Evolutionary conservation across 805 yeast genomes (phyloP).

Genomic region (Cyberlindnera galapagoensis): DNA sequence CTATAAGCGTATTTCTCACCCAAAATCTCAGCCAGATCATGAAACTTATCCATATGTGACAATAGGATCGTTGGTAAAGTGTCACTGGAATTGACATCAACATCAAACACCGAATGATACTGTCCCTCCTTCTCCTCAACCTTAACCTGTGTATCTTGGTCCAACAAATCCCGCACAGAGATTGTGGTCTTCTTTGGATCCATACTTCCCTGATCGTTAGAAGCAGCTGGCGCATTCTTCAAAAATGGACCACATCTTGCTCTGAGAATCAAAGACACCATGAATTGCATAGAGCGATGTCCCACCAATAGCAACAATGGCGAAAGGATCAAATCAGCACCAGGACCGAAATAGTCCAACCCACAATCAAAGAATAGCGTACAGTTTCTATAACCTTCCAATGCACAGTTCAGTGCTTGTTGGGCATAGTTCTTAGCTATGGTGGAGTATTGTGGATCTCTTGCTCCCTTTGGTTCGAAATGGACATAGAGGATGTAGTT

Average conservation of each 20-base stretch:
- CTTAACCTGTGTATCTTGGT: constrained; percentile 18
- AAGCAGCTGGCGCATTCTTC: constrained; percentile 13
- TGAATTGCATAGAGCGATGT: constrained; percentile 50
- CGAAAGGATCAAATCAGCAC: constrained; percentile 40
- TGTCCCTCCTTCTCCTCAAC: constrained; percentile 17
- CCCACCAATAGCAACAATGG: constrained; percentile 47
- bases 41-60: constrained; percentile 36
- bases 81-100: constrained; percentile 32
- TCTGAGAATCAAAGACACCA: constrained; percentile 49
- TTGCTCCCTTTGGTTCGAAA: constrained; percentile 35
- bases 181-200: constrained; percentile 21
- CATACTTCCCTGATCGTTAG: constrained; percentile 7
- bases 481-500: constrained; percentile 43
- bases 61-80: constrained; percentile 31
- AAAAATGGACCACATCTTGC: constrained; percentile 38
- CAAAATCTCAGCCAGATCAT: constrained; percentile 35
- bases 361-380: constrained; percentile 34
- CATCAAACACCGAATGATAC: constrained; percentile 24
- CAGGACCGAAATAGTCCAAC: constrained; percentile 27
- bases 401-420: constrained; percentile 34
- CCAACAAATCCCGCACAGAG: constrained; percentile 17
- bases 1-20: constrained; percentile 60
- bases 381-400: constrained; percentile 37
- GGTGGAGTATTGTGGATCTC: constrained; percentile 27
- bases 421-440: constrained; percentile 36